Conservation (phyloP, 371 early-diverging fungal species). For the Coemansia sp. region DNA sequence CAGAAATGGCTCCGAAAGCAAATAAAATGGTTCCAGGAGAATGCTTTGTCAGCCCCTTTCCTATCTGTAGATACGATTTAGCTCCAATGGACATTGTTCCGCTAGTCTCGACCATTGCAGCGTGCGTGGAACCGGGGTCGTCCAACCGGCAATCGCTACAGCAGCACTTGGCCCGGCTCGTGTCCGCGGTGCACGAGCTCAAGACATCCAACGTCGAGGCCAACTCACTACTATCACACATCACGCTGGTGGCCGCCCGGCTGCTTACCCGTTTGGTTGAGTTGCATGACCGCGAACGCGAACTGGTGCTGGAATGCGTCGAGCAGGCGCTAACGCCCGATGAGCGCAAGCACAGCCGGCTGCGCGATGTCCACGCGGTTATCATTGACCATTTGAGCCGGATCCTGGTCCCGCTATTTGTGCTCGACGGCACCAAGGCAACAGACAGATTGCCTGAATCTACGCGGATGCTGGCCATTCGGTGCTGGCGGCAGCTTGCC, state of each 20-base stretch:
- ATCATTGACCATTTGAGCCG: slow-evolving; percentile 31
- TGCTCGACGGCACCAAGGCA: not conserved
- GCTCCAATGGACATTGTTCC: slow-evolving; percentile 23
- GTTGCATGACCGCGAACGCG: slow-evolving; percentile 31
- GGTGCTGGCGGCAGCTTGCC: slow-evolving; percentile 30
- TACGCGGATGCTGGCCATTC: slow-evolving; percentile 22
- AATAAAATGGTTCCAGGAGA: too few relatives aligned
- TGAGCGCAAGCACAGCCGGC: not conserved
- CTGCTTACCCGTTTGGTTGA: slow-evolving; percentile 3
- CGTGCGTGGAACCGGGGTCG: slow-evolving; percentile 12
- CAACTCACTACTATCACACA: slow-evolving; percentile 22
- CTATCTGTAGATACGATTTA: not conserved
- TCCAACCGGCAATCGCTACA: slow-evolving; percentile 7
- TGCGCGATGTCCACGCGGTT: slow-evolving; percentile 24
- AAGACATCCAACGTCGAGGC: slow-evolving; percentile 21
- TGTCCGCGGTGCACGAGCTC: not conserved
- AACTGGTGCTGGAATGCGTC: slow-evolving; percentile 20
- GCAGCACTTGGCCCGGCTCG: slow-evolving; percentile 15
- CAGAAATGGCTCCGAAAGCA: not conserved
- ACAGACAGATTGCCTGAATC: slow-evolving; percentile 6
- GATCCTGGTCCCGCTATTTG: slow-evolving; percentile 17
- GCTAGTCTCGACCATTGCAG: slow-evolving; percentile 7
- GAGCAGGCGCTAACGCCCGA: slow-evolving; percentile 13
- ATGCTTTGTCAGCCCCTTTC: not conserved
- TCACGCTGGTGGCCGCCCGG: slow-evolving; percentile 21